phyloP scores from a whole-genome alignment of 176 grass and related monocot species.

The Otatea glauca region DNA sequence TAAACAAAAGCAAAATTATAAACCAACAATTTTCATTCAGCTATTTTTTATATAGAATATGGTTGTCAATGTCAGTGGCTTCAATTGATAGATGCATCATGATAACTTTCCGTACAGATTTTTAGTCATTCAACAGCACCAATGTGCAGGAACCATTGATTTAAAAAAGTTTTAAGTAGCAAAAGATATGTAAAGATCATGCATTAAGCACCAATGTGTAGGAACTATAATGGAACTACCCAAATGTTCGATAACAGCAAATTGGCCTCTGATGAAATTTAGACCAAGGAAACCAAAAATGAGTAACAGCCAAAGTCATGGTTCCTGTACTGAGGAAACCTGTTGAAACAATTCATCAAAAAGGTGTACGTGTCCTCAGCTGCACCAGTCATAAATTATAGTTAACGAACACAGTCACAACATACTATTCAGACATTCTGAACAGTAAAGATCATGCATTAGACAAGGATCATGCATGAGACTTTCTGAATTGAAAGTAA shows the following conservation, averaged over 20 bases:
- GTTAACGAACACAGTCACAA: not conserved
- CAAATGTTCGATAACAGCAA: constrained; percentile 14
- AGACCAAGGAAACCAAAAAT: too few species aligned
- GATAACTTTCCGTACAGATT: not conserved
- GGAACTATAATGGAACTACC: constrained; percentile 3
- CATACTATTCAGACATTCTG: not conserved
- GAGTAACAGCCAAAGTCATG: too few species aligned
- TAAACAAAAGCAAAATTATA: not conserved
- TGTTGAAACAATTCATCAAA: constrained; percentile 66
- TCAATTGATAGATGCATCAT: constrained; percentile 17
- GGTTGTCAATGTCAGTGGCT: constrained; percentile 19
- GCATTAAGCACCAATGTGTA: not conserved
- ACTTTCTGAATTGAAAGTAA: too few species aligned
- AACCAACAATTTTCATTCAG: constrained; percentile 1
- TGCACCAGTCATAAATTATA: constrained; percentile 24
- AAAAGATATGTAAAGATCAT: constrained; percentile 20
- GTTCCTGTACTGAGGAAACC: constrained; percentile 65
- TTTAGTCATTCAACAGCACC: not conserved
- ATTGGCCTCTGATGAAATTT: too few species aligned
- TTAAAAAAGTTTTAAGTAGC: not conserved
- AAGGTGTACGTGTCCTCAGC: constrained; percentile 83
- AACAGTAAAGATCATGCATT: not conserved
- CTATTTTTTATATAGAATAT: constrained; percentile 20
- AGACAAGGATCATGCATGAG: not conserved
- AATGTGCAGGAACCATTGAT: not conserved